phyloP scores from a whole-genome alignment of 495 filamentous ascomycete species.

The Aspergillus nidulans region DNA sequence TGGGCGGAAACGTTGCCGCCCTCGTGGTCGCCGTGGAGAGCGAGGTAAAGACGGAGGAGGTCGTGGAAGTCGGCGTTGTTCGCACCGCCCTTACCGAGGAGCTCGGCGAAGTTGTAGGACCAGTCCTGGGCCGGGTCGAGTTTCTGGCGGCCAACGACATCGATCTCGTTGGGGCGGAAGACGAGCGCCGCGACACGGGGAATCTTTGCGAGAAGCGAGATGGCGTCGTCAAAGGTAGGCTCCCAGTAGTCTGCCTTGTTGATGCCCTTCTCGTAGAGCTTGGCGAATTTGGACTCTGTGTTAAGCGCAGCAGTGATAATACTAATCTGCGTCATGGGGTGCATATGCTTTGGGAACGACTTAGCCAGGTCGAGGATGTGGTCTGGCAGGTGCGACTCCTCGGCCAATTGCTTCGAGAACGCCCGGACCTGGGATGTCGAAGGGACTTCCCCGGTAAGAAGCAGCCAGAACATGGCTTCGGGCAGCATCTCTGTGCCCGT shows the following conservation, averaged over 20 bases:
- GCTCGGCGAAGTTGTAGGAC: slow-evolving; percentile 96
- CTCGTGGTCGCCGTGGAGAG: slow-evolving; percentile 96
- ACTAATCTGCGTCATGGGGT: slow-evolving; percentile 97
- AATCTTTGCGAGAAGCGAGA: slow-evolving; percentile 90
- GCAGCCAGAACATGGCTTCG: slow-evolving; percentile 99
- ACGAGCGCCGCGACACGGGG: slow-evolving; percentile 96
- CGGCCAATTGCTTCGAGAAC: slow-evolving; percentile 80
- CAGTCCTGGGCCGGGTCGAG: slow-evolving; percentile 72
- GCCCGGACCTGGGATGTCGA: slow-evolving; percentile 72
- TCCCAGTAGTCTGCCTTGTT: slow-evolving; percentile 98
- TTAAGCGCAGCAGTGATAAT: slow-evolving; percentile 92
- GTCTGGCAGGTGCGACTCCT: slow-evolving; percentile 75
- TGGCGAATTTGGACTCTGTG: slow-evolving; percentile 86
- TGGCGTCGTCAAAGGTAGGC: slow-evolving; percentile 93
- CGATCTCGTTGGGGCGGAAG: slow-evolving; percentile 81
- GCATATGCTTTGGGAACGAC: slow-evolving; percentile 78
- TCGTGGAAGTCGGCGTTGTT: slow-evolving; percentile 94
- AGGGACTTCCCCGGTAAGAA: slow-evolving; percentile 89
- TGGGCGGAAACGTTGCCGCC: slow-evolving; percentile 97
- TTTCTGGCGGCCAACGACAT: slow-evolving; percentile 47
- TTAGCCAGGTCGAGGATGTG: slow-evolving; percentile 88
- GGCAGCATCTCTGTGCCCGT: slow-evolving; percentile 98
- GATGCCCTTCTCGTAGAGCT: slow-evolving; percentile 83
- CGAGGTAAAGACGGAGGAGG: slow-evolving; percentile 85
- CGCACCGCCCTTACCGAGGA: slow-evolving; percentile 85